phyloP scores from a whole-genome alignment of 1,139 yeast genomes.

The Pichia sp. region DNA sequence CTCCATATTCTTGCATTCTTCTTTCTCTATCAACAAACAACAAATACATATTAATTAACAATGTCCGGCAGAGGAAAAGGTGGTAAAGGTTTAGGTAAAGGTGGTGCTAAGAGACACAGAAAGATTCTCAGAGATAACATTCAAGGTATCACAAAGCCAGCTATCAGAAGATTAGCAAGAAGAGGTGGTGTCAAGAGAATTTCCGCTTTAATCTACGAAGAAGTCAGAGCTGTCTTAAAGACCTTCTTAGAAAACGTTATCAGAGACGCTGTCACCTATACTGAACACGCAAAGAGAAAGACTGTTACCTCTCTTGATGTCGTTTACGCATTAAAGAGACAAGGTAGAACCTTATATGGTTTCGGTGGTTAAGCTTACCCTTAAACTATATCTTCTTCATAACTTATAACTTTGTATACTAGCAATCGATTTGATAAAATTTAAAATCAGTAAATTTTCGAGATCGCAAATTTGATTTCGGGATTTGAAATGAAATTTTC shows the following conservation, averaged over 20 bases:
- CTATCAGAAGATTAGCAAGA: conserved; percentile 99
- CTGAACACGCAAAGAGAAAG: conserved; percentile 99
- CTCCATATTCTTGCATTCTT: background rate
- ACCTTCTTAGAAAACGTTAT: conserved; percentile 96
- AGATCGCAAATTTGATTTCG: too few species aligned
- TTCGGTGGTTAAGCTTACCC: conserved; percentile 99
- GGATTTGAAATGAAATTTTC: too few species aligned
- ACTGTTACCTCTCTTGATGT: conserved; percentile 99
- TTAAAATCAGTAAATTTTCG: too few species aligned
- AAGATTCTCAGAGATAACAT: conserved; percentile 99
- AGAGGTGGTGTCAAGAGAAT: conserved; percentile 99
- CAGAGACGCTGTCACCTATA: conserved; percentile 98
- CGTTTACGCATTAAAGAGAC: conserved; percentile 99
- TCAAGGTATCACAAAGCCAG: conserved; percentile 99
- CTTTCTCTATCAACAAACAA: conserved; percentile 11
- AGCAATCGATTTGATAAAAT: conserved; percentile 5
- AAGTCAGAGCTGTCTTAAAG: conserved; percentile 96
- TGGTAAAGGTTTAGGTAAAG: conserved; percentile 99
- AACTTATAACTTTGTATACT: conserved; percentile 12
- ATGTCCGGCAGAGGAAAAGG: conserved; percentile 99
- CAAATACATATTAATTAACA: conserved; percentile 22
- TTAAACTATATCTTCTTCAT: background rate
- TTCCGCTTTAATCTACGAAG: conserved; percentile 98
- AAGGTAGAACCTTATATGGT: conserved; percentile 99
- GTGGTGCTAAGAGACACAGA: conserved; percentile 99